Base-by-base conservation (phyloP, 2,329 filamentous ascomycete species). In the Pestalotiopsis sp. region DNA sequence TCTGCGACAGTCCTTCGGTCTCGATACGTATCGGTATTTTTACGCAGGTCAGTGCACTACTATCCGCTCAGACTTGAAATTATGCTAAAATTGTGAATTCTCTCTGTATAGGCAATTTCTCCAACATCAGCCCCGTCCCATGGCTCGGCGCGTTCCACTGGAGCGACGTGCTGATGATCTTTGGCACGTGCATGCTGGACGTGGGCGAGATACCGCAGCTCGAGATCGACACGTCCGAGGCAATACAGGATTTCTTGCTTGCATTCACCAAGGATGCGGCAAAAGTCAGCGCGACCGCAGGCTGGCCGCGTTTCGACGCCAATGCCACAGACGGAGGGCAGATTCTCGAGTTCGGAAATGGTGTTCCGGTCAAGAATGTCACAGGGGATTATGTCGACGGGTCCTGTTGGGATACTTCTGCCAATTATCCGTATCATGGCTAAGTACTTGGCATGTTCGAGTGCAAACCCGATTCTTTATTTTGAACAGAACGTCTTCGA, bases 161-260 rank as follows among this genome's bases (percentile, higher is more conserved):
- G 36, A 31, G 23, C 12, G 66, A 67, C 20, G 20, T 67, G 3
- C 52, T 63, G 5, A 52, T 64, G 58, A 14, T 67, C 0, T 67
- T 67, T 20, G 66, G 66, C 3, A 63, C 66, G 17, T 67, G 64
- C 38, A 27, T 36, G 27, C 31, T 64, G 13, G 66, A 62, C 27
- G 58, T 56, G n/a, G 66, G 66, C 6, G 60, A 56, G 23, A 27
- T 67, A 23, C 27, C 66, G 14, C 23, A 62, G 12, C 23, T 73
- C 49, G 72, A 77, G 60, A 69, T 69, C 11, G 72, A 73, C 27
- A 70, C 72, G 1, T 74, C 73, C 69, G 59, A 66, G 27, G 57
- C 69, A 23, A 74, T 77, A 71, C 74, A 77, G 61, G 75, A 76
- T 63, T 66, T 71, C 31, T 66, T 73, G 36, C 67, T 75, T 23